A percentile compares a stretch with the other conserved stretches of the same genome.
phyloP scores from a whole-genome alignment of 1,284 basidiomycete species.

The Ceratobasidium sp. region DNA sequence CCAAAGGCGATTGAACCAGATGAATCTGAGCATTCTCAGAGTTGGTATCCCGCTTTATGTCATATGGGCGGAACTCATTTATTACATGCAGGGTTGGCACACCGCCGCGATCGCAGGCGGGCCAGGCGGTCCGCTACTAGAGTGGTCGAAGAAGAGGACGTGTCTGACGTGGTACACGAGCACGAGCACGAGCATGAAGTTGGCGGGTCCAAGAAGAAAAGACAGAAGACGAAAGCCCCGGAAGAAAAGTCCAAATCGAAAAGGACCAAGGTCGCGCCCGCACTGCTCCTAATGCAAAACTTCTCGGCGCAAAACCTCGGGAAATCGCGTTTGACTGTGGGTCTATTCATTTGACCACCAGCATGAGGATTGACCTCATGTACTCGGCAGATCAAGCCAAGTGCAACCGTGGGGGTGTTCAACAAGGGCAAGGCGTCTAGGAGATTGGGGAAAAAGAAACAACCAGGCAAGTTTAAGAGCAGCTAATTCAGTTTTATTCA shows the following conservation, averaged over 20 bases:
- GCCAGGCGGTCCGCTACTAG: constrained; percentile 67
- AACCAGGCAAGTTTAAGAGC: constrained; percentile 51
- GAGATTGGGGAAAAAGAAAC: constrained; percentile 56
- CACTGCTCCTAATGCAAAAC: constrained; percentile 79
- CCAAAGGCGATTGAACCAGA: constrained; percentile 22
- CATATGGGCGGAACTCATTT: constrained; percentile 47
- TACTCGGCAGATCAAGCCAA: constrained; percentile 61
- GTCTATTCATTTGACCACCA: constrained; percentile 48
- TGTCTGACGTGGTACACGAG: not conserved
- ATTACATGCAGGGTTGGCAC: constrained; percentile 63
- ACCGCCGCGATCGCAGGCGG: constrained; percentile 69
- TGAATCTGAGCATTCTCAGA: constrained; percentile 47
- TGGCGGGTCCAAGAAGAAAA: constrained; percentile 7
- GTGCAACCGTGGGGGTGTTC: constrained; percentile 71
- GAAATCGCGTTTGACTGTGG: constrained; percentile 76
- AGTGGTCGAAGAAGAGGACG: constrained; percentile 52
- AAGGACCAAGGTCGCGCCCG: constrained; percentile 60
- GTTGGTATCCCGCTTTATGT: not conserved
- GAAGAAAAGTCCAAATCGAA: constrained; percentile 52
- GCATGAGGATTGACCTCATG: constrained; percentile 21
- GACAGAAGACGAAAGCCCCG: not conserved
- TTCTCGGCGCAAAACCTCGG: constrained; percentile 78
- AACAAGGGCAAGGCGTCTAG: constrained; percentile 76
- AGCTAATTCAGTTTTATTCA: constrained; percentile 28
- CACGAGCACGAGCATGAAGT: constrained; percentile 17